Conservation (phyloP, 2,329 filamentous ascomycete species). For the Apiospora hydei region DNA sequence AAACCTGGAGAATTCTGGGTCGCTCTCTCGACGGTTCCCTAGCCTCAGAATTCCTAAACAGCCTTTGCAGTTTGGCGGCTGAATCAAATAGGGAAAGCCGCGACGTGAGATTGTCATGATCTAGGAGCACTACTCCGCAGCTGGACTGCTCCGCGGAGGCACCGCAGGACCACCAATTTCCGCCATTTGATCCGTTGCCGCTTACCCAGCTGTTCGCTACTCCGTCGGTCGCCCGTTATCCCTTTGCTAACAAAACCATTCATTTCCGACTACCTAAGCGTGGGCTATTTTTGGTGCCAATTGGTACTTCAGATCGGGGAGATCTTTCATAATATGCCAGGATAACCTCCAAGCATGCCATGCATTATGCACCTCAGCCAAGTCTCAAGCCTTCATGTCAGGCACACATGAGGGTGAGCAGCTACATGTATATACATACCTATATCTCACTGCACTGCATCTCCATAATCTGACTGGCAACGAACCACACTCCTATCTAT, state of each 20-base stretch:
- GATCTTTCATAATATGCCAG: not conserved
- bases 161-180: not conserved
- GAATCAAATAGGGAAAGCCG: not conserved
- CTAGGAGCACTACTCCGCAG: not conserved
- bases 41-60: not conserved
- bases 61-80: not conserved
- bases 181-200: not conserved
- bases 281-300: not conserved
- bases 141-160: not conserved
- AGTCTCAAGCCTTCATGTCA: not conserved
- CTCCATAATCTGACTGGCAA: not conserved
- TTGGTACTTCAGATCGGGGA: not conserved
- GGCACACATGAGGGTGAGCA: not conserved
- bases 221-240: not conserved
- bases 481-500: not conserved
- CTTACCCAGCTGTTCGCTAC: not conserved
- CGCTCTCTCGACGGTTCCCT: not conserved
- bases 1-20: conserved; percentile 1
- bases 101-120: not conserved
- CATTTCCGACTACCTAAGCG: not conserved
- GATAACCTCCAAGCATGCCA: not conserved
- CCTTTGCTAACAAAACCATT: not conserved
- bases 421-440: not conserved
- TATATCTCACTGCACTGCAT: not conserved
- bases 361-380: not conserved